Percentiles rank a stretch among this genome's conserved stretches.
These are phyloP conservation scores for Evernia prunastri DNA, from an alignment of 495 filamentous ascomycete genomes.

Conservation along the genomic window DNA sequence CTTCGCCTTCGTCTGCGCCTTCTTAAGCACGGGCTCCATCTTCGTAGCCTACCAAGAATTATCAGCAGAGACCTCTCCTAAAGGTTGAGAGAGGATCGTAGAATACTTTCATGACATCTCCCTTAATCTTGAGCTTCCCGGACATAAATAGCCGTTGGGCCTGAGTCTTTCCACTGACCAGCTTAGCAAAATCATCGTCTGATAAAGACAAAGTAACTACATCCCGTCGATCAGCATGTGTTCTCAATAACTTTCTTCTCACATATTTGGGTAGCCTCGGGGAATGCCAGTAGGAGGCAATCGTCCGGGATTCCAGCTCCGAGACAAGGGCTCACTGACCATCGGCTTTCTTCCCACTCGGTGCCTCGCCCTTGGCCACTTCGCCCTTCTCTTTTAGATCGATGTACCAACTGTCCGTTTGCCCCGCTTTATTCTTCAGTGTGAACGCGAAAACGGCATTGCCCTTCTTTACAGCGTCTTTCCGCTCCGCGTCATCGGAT, in stretches of 20 bases:
- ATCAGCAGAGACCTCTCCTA: slow-evolving; percentile 4
- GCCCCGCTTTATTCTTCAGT: slow-evolving; percentile 76
- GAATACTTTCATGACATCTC: slow-evolving; percentile 70
- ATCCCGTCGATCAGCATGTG: slow-evolving; percentile 2
- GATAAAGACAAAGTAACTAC: slow-evolving; percentile 77
- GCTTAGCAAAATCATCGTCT: slow-evolving; percentile 75
- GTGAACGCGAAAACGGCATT: slow-evolving; percentile 86
- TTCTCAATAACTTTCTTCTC: background rate
- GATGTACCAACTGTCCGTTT: slow-evolving; percentile 83
- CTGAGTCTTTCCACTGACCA: slow-evolving; percentile 84
- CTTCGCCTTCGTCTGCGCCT: slow-evolving; percentile 80
- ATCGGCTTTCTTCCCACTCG: slow-evolving; percentile 57
- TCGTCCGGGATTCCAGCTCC: background rate
- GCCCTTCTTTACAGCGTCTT: slow-evolving; percentile 81
- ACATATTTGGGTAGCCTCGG: background rate
- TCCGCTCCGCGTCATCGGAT: slow-evolving; percentile 63
- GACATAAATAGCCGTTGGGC: slow-evolving; percentile 94
- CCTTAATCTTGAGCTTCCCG: slow-evolving; percentile 96
- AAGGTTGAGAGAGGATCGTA: background rate
- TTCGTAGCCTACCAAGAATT: slow-evolving; percentile 73
- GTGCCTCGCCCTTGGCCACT: slow-evolving; percentile 64
- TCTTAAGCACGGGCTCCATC: slow-evolving; percentile 89
- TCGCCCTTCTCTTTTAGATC: slow-evolving; percentile 86
- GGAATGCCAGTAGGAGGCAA: background rate
- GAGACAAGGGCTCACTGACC: slow-evolving; percentile 47